Evolutionary conservation across 2,329 filamentous ascomycete genomes (phyloP).

Genomic region (Aspergillus aculeatinus): DNA sequence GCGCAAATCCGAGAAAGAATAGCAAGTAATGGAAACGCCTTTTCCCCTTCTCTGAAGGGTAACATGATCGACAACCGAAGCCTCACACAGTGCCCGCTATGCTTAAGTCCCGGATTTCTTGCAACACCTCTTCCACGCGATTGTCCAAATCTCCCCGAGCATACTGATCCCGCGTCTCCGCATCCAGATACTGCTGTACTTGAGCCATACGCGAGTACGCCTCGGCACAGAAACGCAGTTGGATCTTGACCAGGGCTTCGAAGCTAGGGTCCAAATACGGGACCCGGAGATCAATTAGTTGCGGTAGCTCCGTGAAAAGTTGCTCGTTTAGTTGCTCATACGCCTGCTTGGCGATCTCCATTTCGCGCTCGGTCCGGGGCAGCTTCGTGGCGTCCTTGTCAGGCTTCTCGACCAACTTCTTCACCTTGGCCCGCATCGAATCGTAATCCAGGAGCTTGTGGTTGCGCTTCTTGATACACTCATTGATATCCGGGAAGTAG

Average conservation of each 20-base stretch:
- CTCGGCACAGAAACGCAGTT: slow-evolving; percentile 94
- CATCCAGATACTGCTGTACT: slow-evolving; percentile 96
- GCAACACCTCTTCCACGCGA: slow-evolving; percentile 89
- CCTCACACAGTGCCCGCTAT: slow-evolving; percentile 71
- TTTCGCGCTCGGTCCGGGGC: slow-evolving; percentile 91
- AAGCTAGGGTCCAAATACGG: slow-evolving; percentile 97
- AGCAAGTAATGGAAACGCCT: not conserved
- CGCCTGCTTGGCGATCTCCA: slow-evolving; percentile 85
- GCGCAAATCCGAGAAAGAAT: not conserved
- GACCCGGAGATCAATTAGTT: slow-evolving; percentile 93
- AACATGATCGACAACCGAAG: slow-evolving; percentile 13
- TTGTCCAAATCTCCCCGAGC: slow-evolving; percentile 88
- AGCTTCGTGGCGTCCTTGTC: slow-evolving; percentile 98
- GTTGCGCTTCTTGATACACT: slow-evolving; percentile 98
- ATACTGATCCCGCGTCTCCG: slow-evolving; percentile 93
- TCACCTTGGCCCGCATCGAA: slow-evolving; percentile 89
- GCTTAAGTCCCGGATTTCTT: slow-evolving; percentile 94
- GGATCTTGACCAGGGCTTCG: slow-evolving; percentile 97
- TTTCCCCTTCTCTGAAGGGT: not conserved
- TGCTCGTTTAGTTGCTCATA: slow-evolving; percentile 99
- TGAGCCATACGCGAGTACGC: slow-evolving; percentile 98
- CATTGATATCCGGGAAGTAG: slow-evolving; percentile 98
- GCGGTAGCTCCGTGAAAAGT: slow-evolving; percentile 85
- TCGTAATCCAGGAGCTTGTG: slow-evolving; percentile 99
- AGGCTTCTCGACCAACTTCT: slow-evolving; percentile 95